Base-by-base conservation (phyloP, 805 yeast species). In the Candida corydali region DNA sequence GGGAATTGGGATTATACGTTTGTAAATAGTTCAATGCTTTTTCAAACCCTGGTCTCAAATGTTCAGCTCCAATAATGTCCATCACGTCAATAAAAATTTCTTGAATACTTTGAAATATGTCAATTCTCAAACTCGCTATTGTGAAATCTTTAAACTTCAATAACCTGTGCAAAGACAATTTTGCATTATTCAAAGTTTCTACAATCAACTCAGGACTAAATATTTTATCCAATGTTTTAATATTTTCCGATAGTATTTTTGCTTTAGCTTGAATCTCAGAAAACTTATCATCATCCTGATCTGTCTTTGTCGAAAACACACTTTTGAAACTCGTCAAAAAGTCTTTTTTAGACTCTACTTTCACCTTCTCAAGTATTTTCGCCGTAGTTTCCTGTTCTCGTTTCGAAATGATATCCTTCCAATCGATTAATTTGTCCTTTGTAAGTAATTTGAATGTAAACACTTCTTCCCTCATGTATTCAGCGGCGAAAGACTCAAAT, bases 171-270 rank as follows among this genome's bases (percentile, higher is more conserved):
- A 86, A 73, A 18, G 82, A 72, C 8, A 65, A 63, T 43, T 80
- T 78, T 4, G 91, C 91, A 22, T 73, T 75, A 45, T 82, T 84
- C 36, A 89, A 64, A 7, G 86, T 69, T 34, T 76, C 73, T 41
- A 86, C 74, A 1, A 91, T 82, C 32, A 91, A 65, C 52, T 89
- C 95, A 33, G 91, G 75, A 49, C 88, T 84, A 41, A 91, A 80
- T 20, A 86, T 76, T 4, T 81, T 71, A 49, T 82, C 84, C 49
- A 93, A 76, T 12, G 84, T 80, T 45, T 80, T 81, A 42, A 93
- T 72, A 44, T 86, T 86, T 26, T 77, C 80, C 18, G 79, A 78
- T 50, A 91, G 69, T 20, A 89, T 78, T 43, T 85, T 86, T 18
- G 88, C 74, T 46, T 82, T 80, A 1, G 94, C 95, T 34, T 87